These are phyloP conservation scores for Malus hybrid DNA, from an alignment of 331 rosid genomes.

Conservation along the genomic window DNA sequence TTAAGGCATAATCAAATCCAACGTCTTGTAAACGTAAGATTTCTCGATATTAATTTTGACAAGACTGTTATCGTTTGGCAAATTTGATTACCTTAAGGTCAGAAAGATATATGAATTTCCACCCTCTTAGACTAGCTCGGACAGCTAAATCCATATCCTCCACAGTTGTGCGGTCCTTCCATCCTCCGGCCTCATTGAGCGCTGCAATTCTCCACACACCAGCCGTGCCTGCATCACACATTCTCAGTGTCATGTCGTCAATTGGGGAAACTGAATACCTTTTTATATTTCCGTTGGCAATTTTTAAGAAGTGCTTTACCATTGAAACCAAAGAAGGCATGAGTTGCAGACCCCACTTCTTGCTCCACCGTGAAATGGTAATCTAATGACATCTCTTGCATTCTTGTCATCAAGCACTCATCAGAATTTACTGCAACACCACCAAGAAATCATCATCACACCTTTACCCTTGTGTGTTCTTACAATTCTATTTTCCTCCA, in stretches of 20 bases:
- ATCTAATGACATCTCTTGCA: slow-evolving; percentile 95
- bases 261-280: background rate
- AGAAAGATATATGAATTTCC: slow-evolving; percentile 73
- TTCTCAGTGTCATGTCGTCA: slow-evolving; percentile 1
- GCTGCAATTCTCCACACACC: slow-evolving; percentile 95
- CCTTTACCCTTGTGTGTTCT: background rate
- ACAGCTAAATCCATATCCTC: slow-evolving; percentile 88
- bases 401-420: slow-evolving; percentile 91
- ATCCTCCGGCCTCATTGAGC: slow-evolving; percentile 90
- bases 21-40: background rate
- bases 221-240: slow-evolving; percentile 61
- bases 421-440: slow-evolving; percentile 64
- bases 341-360: slow-evolving; percentile 78
- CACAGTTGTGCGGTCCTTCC: slow-evolving; percentile 91
- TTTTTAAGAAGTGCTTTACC: slow-evolving; percentile 31
- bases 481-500: background rate
- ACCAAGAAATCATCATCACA: slow-evolving; percentile 5
- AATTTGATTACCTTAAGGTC: slow-evolving; percentile 55
- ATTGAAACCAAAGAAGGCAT: slow-evolving; percentile 92
- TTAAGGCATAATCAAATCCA: no score
- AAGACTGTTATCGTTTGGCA: background rate
- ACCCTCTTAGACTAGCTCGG: slow-evolving; percentile 68
- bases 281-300: background rate
- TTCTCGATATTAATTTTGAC: background rate
- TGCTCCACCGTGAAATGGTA: slow-evolving; percentile 95